Evolutionary conservation across 2,329 filamentous ascomycete species (phyloP).

Genomic region (Chaetomiaceae sp.): DNA sequence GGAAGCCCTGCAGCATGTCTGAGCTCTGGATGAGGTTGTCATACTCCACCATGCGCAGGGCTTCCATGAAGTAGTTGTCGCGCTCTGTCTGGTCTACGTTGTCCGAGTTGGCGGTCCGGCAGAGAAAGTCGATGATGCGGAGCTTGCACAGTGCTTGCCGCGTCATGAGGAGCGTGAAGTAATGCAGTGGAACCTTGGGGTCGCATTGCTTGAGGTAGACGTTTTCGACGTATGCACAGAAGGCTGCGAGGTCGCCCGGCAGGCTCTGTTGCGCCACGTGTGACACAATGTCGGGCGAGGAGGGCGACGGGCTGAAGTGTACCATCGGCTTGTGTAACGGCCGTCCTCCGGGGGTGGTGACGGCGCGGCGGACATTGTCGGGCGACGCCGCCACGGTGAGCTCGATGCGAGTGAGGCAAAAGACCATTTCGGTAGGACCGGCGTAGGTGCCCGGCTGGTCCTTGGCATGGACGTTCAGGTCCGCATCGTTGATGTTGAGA

Average conservation of each 20-base stretch:
- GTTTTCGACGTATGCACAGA: constrained; percentile 51
- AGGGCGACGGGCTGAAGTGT: constrained; percentile 33
- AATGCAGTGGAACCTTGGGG: constrained; percentile 53
- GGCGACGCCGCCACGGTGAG: constrained; percentile 50
- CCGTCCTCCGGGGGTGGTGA: constrained; percentile 25
- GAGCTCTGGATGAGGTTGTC: constrained; percentile 52
- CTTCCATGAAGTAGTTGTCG: constrained; percentile 49
- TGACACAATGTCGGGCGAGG: constrained; percentile 40
- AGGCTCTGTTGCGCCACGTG: constrained; percentile 48
- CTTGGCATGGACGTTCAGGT: constrained; percentile 53
- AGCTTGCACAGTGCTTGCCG: constrained; percentile 52
- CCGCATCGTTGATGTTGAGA: constrained; percentile 58
- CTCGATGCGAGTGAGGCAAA: constrained; percentile 52
- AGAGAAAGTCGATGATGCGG: constrained; percentile 50
- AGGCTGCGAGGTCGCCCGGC: constrained; percentile 49
- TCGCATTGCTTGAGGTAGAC: constrained; percentile 54
- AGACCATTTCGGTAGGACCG: constrained; percentile 57
- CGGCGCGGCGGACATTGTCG: constrained; percentile 33
- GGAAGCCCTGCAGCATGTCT: constrained; percentile 47
- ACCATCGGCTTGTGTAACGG: constrained; percentile 26
- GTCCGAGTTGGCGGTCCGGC: constrained; percentile 38
- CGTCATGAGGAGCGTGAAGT: constrained; percentile 55
- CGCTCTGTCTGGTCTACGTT: constrained; percentile 41
- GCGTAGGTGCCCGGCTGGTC: constrained; percentile 44
- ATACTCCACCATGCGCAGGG: constrained; percentile 55